Evolutionary conservation across 371 early-diverging fungal species (phyloP), one percentile per base, ranked within the genome.

Genomic region (Amoeboaphelidium protococcarum): DNA sequence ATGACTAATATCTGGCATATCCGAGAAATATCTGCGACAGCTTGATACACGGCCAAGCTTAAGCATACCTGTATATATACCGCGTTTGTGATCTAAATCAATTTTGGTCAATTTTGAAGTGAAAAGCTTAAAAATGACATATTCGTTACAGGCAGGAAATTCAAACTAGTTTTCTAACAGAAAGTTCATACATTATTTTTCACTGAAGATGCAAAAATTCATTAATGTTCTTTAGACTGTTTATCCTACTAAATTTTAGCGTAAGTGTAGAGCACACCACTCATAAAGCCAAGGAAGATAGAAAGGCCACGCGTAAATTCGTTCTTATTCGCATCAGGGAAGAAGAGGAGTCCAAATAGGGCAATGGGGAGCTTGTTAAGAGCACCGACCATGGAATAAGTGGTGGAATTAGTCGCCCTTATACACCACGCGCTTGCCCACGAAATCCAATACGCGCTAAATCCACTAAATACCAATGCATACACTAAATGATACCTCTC

Each of bases 381-480:
- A 0, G 98, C 91, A 19, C 97, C 98, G n/a, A 89, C 82, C 96
- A 99, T 96, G 42, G 82, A 62, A 60, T 91, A 85, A 0, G 97
- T 94, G 2, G 99, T 99, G 1, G 95, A 86, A 0, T 76, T 74
- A 12, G 96, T 86, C 2, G 81, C 77, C 46, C 92, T 77, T 22
- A 98, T 75, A 58, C 90, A 85, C 94, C 91, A 94, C 0, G 86
- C 79, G 46, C 84, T 82, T 42, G 78, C 72, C 58, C 83, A 91
- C 1, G 83, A 75, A 60, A 94, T 95, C 44, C 74, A 76, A 62
- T 92, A 91, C 3, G 87, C 81, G 4, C 78, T 73, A n/a, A 81
- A 58, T 26, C 87, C 80, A 23, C 85, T 85, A 23, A 95, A 58
- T 2, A 80, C 26, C 54, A 91, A 80, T 21, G 80, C 82, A 21